Conservation (phyloP, 495 filamentous ascomycete species). For the Bacidia rubella region DNA sequence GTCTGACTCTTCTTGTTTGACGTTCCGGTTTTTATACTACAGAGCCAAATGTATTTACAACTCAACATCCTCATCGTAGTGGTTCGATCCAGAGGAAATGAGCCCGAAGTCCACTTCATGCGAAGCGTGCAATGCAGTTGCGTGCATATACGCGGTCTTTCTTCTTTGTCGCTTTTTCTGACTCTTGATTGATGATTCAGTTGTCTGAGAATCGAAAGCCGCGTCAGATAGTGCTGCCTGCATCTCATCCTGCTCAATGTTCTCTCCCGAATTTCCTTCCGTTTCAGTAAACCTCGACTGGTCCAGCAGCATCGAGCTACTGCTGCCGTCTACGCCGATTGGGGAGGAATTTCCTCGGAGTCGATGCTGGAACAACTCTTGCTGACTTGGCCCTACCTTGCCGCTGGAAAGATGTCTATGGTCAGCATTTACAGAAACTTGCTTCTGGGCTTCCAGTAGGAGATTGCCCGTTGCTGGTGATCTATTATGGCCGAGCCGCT, state of each 20-base stretch:
- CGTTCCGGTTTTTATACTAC: too few species aligned
- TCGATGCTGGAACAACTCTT: too few species aligned
- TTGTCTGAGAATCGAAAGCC: slow-evolving; percentile 16
- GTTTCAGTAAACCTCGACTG: slow-evolving; percentile 3
- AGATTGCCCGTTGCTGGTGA: too few species aligned
- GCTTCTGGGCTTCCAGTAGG: too few species aligned
- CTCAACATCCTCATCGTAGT: slow-evolving; percentile 28
- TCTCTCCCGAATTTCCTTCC: slow-evolving; percentile 4
- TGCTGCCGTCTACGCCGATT: not conserved
- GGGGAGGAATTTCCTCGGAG: not conserved
- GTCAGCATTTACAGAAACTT: too few species aligned
- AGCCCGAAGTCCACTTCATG: slow-evolving; percentile 20
- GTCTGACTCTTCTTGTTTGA: too few species aligned
- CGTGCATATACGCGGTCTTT: not conserved
- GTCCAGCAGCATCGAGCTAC: not conserved
- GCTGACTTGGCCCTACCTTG: too few species aligned
- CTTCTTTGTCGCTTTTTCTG: slow-evolving; percentile 23
- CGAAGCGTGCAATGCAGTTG: slow-evolving; percentile 3
- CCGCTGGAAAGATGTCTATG: too few species aligned
- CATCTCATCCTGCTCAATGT: slow-evolving; percentile 4
- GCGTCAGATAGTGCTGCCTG: slow-evolving; percentile 16
- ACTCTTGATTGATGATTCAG: slow-evolving; percentile 3
- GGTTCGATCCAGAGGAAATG: slow-evolving; percentile 34
- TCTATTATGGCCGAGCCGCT: too few species aligned
- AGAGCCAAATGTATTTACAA: too few species aligned